Conservation (phyloP, 352 stramenopile species). For the Plasmopara halstedii region DNA sequence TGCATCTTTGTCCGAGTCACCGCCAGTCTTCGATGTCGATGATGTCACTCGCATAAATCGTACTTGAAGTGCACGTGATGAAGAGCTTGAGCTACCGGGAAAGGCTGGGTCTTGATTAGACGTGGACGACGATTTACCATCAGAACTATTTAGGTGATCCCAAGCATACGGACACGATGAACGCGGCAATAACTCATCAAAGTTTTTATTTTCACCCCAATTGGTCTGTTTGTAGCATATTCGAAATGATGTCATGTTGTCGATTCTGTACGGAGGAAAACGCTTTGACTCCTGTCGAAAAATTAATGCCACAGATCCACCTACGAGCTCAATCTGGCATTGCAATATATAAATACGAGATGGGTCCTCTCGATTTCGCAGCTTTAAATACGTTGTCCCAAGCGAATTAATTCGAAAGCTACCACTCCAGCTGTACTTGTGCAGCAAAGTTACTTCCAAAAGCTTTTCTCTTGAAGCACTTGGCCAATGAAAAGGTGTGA, state of each 20-base stretch:
- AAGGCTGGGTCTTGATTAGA: constrained; percentile 66
- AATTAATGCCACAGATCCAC: constrained; percentile 74
- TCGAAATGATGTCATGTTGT: constrained; percentile 88
- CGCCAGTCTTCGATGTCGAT: constrained; percentile 40
- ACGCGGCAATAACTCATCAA: constrained; percentile 65
- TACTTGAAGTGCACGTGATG: constrained; percentile 67
- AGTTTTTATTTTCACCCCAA: constrained; percentile 65
- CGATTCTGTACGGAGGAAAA: constrained; percentile 86
- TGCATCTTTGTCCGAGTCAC: constrained; percentile 64
- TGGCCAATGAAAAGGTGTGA: constrained; percentile 81
- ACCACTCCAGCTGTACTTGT: constrained; percentile 77
- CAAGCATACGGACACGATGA: constrained; percentile 81
- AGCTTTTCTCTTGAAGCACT: constrained; percentile 69
- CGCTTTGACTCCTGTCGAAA: constrained; percentile 81
- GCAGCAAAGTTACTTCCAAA: constrained; percentile 77
- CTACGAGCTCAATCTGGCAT: constrained; percentile 82
- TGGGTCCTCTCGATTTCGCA: constrained; percentile 57
- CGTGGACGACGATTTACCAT: constrained; percentile 45
- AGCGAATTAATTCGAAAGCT: constrained; percentile 83
- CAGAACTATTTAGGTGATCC: constrained; percentile 67
- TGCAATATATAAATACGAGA: constrained; percentile 85
- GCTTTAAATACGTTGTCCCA: constrained; percentile 80
- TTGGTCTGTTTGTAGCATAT: constrained; percentile 81
- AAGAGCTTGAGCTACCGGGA: constrained; percentile 41
- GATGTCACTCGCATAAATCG: constrained; percentile 84